These are phyloP conservation scores for Phialophora expanda DNA, from an alignment of 2,329 filamentous ascomycete genomes.

Conservation along the genomic window DNA sequence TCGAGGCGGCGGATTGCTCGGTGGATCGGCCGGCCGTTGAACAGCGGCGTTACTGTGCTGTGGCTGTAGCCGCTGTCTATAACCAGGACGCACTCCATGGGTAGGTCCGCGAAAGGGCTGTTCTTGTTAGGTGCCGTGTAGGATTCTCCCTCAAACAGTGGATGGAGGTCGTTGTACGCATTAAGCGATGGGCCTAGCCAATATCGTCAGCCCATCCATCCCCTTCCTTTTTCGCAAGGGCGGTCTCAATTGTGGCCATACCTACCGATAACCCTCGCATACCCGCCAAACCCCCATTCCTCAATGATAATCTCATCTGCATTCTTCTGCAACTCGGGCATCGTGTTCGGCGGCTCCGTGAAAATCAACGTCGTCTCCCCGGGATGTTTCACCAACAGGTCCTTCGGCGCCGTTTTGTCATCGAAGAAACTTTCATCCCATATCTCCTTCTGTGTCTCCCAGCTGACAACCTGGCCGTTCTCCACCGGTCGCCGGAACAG, in stretches of 20 bases:
- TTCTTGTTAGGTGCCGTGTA: constrained; percentile 47
- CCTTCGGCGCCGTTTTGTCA: constrained; percentile 64
- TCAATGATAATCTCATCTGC: constrained; percentile 98
- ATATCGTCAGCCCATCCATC: constrained; percentile 15
- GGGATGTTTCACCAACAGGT: constrained; percentile 62
- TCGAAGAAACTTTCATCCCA: constrained; percentile 91
- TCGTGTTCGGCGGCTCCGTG: constrained; percentile 81
- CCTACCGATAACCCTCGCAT: constrained; percentile 74
- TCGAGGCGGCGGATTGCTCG: constrained; percentile 82
- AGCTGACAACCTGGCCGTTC: constrained; percentile 93
- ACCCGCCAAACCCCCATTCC: constrained; percentile 90
- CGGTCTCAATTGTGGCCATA: constrained; percentile 41
- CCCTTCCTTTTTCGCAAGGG: not conserved
- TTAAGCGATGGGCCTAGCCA: constrained; percentile 71
- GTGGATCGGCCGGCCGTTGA: constrained; percentile 80
- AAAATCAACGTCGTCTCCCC: constrained; percentile 81
- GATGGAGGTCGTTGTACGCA: constrained; percentile 78
- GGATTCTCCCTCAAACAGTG: constrained; percentile 66
- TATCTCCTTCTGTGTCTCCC: constrained; percentile 93
- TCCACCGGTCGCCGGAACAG: constrained; percentile 87
- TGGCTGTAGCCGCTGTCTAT: constrained; percentile 93
- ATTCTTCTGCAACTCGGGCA: constrained; percentile 81
- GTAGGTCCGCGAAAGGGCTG: constrained; percentile 40
- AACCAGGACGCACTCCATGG: constrained; percentile 84
- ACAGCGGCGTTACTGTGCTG: constrained; percentile 85